Evolutionary conservation across 768 basidiomycete species (phyloP), one percentile per base, ranked within the genome.

Genomic region (Mycena sanguinolenta): DNA sequence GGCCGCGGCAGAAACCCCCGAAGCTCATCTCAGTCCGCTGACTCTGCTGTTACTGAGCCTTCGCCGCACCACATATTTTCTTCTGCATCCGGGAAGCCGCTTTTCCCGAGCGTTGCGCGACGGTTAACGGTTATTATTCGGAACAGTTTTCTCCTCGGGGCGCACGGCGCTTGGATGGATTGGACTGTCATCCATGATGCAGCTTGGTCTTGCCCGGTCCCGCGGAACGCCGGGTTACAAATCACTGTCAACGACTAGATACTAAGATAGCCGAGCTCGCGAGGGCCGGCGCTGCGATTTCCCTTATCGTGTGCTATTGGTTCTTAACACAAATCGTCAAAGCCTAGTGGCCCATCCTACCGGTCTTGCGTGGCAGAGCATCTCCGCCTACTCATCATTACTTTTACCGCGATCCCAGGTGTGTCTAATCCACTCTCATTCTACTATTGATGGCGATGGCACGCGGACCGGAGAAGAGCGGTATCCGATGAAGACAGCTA

Each of bases 221-320:
- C 62, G 62, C 52, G 62, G 62, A 63, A 63, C 62, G 52, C 62
- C 62, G 62, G 62, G 52, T 54, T 50, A 62, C 46, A 61, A 61
- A 50, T 44, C 60, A 50, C 36, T 52, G 49, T 17, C 4, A 34
- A 34, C 6, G 6, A 34, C 10, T 34, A 34, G 38, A 52, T 62
- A n/a, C 50, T 17, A 13, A 63, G 62, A 63, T 63, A 63, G 52
- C 52, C 52, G 62, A 63, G 62, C 62, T 63, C 62, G 54, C 62
- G 50, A 52, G 52, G n/a, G 52, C 52, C 54, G 62, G 62, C 38
- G 52, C 62, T 54, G 52, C 62, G 52, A 63, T 52, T 42, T 54
- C 36, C 50, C 50, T 63, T 54, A 54, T 63, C 52, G 61, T 34
- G 32, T n/a, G n/a, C n/a, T 34, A 39, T 27, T 38, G 36, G 27